These are phyloP conservation scores for Neofusicoccum umdonicola DNA, from an alignment of 2,329 filamentous ascomycete species.

Conservation along the genomic window DNA sequence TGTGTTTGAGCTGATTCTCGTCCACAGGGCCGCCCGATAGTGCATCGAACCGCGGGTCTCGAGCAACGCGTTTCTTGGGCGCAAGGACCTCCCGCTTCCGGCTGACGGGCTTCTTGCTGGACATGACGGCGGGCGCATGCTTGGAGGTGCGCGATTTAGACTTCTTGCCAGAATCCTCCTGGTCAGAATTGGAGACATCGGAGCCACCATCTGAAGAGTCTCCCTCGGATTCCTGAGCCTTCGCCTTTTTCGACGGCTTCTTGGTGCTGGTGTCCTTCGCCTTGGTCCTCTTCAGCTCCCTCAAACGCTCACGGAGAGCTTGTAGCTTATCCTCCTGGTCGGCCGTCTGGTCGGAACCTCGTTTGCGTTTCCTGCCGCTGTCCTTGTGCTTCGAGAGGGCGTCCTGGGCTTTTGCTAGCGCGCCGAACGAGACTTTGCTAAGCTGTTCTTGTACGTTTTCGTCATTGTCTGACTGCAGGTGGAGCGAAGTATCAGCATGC, in stretches of 20 bases:
- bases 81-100: slow-evolving; percentile 73
- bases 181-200: slow-evolving; percentile 13
- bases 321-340: slow-evolving; percentile 47
- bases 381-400: slow-evolving; percentile 50
- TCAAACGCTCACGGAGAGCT: slow-evolving; percentile 44
- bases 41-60: slow-evolving; percentile 88
- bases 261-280: slow-evolving; percentile 23
- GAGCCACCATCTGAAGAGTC: slow-evolving; percentile 18
- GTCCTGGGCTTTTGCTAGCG: slow-evolving; percentile 82
- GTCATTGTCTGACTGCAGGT: slow-evolving; percentile 35
- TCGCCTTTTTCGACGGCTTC: slow-evolving; percentile 18
- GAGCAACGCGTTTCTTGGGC: slow-evolving; percentile 56
- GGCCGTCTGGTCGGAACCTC: slow-evolving; percentile 36
- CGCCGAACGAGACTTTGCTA: slow-evolving; percentile 76
- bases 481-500: slow-evolving; percentile 16
- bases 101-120: slow-evolving; percentile 79
- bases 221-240: slow-evolving; percentile 22
- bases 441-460: slow-evolving; percentile 47
- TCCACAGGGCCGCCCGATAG: slow-evolving; percentile 53
- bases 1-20: slow-evolving; percentile 61
- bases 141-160: slow-evolving; percentile 64
- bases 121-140: slow-evolving; percentile 81
- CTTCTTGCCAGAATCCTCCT: slow-evolving; percentile 31
- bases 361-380: slow-evolving; percentile 42
- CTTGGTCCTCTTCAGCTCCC: slow-evolving; percentile 40